Conservation (phyloP, 2,329 filamentous ascomycete species). For the Corinectria fuckeliana region DNA sequence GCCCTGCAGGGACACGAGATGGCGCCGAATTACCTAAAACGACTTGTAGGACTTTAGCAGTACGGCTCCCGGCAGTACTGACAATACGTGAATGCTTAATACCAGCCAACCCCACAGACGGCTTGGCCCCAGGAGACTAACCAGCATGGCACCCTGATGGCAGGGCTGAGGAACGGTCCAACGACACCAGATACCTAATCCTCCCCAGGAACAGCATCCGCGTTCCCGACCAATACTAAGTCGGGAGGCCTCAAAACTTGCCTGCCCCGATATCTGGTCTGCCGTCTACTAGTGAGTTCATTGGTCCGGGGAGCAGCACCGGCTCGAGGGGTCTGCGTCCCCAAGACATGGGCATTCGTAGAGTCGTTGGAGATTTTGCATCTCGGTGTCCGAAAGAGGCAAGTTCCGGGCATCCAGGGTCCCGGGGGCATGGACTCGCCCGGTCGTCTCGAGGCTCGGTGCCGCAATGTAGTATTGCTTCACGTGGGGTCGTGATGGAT, state of each 20-base stretch:
- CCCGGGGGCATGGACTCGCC: not conserved
- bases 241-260: slow-evolving; percentile 10
- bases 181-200: not conserved
- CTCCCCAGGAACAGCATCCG: not conserved
- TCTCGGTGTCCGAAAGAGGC: slow-evolving; percentile 37
- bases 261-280: slow-evolving; percentile 11
- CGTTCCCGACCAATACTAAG: not conserved
- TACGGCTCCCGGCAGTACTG: not conserved
- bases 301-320: slow-evolving; percentile 23
- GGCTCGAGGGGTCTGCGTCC: not conserved
- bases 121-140: not conserved
- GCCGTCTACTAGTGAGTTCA: not conserved
- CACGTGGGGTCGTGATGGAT: slow-evolving; percentile 27
- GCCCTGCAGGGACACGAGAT: not conserved
- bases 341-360: slow-evolving; percentile 18
- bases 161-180: not conserved
- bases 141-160: not conserved
- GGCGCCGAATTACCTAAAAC: not conserved
- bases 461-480: slow-evolving; percentile 36
- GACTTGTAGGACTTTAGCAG: not conserved
- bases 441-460: slow-evolving; percentile 34
- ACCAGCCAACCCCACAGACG: not conserved
- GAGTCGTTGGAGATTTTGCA: slow-evolving; percentile 12
- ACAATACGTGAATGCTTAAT: not conserved
- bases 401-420: slow-evolving; percentile 14